Evolutionary conservation across 768 basidiomycete species (phyloP), one percentile per base, ranked within the genome.

Genomic region (Trametes meyenii): DNA sequence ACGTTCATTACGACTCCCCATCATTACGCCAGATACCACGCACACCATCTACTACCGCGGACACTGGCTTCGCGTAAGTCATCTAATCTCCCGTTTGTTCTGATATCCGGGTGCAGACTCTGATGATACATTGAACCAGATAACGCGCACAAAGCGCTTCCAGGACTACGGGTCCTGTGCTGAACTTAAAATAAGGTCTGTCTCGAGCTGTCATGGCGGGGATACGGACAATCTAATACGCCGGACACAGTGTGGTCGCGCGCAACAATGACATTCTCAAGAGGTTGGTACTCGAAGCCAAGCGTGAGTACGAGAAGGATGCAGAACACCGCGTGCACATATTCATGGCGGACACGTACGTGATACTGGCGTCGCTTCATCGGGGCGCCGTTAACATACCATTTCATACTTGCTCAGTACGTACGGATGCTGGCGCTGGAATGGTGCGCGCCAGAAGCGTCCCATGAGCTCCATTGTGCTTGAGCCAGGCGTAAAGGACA

Each of bases 401-500:
- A 62, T 56, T 35, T 33, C 53, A 26, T 26, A 55, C 54, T 46
- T 50, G 40, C 51, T 36, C 65, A 89, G 88, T 49, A 83, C 86
- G 10, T 89, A 89, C 68, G 83, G 81, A 1, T 86, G 86, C 68
- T 95, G 93, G 93, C 81, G 90, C 58, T 93, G 90, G 88, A 94
- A 92, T 67, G 92, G 91, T 44, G 89, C 92, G 5, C 82, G 91
- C 50, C 90, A 93, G 69, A 95, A 95, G 74, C 83, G 92, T 35
- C 92, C 93, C 0, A 89, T 95, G 88, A 90, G 88, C 68, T 94
- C 92, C n/a, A 94, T 95, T 62, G 92, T 94, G 14, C 81, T 94
- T 12, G 91, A 94, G 67, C 90, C 92, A 4, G 91, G 90, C 44
- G 90, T 94, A 10, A 93, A 93, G 69, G 93, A 94, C 71, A 94